Evolutionary conservation across 2,329 filamentous ascomycete genomes (phyloP).

Genomic region (Exophiala viscosa): DNA sequence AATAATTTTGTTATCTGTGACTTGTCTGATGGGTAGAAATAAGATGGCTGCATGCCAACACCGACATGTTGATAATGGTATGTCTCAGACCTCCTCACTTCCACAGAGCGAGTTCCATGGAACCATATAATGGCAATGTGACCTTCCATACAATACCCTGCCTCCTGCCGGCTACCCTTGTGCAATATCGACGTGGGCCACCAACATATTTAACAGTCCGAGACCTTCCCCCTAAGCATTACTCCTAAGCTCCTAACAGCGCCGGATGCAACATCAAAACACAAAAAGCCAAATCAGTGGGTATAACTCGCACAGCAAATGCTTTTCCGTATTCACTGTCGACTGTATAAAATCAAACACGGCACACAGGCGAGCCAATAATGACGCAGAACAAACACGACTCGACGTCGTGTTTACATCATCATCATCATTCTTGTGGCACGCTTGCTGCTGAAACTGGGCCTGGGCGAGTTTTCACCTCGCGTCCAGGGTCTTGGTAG

Average conservation of each 20-base stretch:
- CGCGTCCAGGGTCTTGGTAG: conserved; percentile 25
- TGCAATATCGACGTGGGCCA: too few species aligned
- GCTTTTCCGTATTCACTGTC: not conserved
- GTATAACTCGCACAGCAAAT: not conserved
- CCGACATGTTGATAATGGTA: too few species aligned
- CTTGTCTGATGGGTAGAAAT: too few species aligned
- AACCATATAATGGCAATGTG: too few species aligned
- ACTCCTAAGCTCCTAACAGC: not conserved
- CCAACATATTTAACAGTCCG: too few species aligned
- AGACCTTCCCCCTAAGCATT: not conserved
- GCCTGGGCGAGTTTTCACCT: conserved; percentile 24
- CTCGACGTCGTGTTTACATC: conserved; percentile 21
- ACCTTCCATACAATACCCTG: too few species aligned
- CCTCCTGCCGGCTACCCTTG: too few species aligned
- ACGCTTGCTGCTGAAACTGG: conserved; percentile 29
- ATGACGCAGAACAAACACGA: not conserved
- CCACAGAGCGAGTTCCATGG: too few species aligned
- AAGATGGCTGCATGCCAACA: too few species aligned
- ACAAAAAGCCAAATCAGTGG: not conserved
- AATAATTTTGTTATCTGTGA: too few species aligned
- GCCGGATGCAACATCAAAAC: not conserved
- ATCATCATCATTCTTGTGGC: conserved; percentile 31
- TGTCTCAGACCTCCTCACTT: too few species aligned
- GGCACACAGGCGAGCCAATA: not conserved
- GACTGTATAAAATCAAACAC: not conserved